Evolutionary conservation across 805 yeast genomes (phyloP), one percentile per base, ranked within the genome.

Genomic region (Candida pini): DNA sequence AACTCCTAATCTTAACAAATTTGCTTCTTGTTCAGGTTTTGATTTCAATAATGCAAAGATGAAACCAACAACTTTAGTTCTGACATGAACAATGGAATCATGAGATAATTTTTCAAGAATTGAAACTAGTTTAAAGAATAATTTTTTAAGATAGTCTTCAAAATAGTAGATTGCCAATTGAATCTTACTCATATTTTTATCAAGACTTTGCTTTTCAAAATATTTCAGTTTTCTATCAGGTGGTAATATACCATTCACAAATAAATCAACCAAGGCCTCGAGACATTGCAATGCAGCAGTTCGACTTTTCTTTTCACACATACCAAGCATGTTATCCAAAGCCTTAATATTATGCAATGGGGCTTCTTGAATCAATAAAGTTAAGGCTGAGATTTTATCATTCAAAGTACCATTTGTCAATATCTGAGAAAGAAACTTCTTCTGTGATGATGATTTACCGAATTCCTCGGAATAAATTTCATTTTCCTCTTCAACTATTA

Each of bases 1-100:
- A 30, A 88, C 92, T 34, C 95, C 96, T 35, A 92, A 68, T 48
- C 88, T 73, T 49, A 92, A 68, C 45, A 92, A 66, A 58, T 92
- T 92, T 34, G 81, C 94, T 60, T 92, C 98, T 66, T 92, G 98
- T 64, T 92, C 98, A 4, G 98, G 97, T 58, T 89, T 90, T 5
- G 81, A 69, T 44, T 78, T 78, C 40, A 92, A 64, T 28, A 92
- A 66, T 38, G 84, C 95, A 47, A 88, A 84, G 21, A 89, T 72
- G 53, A 85, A 88, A 26, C 75, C 66, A 22, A 88, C 73, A 19
- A 82, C 77, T 43, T 77, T 84, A 68, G 81, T 71, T 57, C 95
- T 78, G 28, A 90, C 95, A 53, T 84, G 90, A 39, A 80, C 76
- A 47, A 92, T 88, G 10, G 96, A 83, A 57, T 92, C 98, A 52